A percentile compares a stretch with the other conserved stretches of the same genome.
phyloP scores from a whole-genome alignment of 768 basidiomycete genomes.

The Pisolithus tinctorius region DNA sequence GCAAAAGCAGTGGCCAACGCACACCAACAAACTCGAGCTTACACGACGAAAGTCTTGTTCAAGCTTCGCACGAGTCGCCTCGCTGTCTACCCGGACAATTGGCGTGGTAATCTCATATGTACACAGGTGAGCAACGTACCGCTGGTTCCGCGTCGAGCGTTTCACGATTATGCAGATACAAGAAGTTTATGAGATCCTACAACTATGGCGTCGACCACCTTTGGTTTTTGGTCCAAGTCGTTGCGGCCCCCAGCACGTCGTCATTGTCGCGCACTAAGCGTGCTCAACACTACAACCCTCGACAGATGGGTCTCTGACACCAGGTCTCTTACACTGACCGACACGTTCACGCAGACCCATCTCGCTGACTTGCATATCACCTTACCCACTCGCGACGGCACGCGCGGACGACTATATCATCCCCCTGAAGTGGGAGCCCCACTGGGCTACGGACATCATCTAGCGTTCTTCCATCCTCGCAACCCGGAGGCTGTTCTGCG shows the following conservation, averaged over 20 bases:
- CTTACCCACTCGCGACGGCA: constrained; percentile 66
- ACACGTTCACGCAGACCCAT: constrained; percentile 49
- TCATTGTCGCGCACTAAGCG: constrained; percentile 11
- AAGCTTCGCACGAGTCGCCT: too few species aligned
- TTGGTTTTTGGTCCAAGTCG: not conserved
- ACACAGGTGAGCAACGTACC: too few species aligned
- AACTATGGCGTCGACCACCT: not conserved
- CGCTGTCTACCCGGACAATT: too few species aligned
- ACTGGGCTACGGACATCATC: constrained; percentile 59
- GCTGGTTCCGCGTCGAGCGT: too few species aligned
- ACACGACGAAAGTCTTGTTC: too few species aligned
- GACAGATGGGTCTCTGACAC: constrained; percentile 50
- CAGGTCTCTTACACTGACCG: constrained; percentile 39
- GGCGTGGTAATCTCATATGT: too few species aligned
- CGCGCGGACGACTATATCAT: constrained; percentile 32
- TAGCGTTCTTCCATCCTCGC: constrained; percentile 68
- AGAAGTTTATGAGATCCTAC: not conserved
- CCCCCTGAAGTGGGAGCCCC: constrained; percentile 36
- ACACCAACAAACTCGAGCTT: too few species aligned
- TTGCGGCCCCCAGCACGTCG: not conserved
- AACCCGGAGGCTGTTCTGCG: constrained; percentile 51
- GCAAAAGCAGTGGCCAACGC: too few species aligned
- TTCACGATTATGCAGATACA: too few species aligned
- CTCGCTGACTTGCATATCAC: constrained; percentile 61
- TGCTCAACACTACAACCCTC: constrained; percentile 21